A percentile compares a stretch with the other conserved stretches of the same genome.
These are phyloP conservation scores for Exidia glandulosa DNA, from an alignment of 768 basidiomycete genomes.

Conservation along the genomic window DNA sequence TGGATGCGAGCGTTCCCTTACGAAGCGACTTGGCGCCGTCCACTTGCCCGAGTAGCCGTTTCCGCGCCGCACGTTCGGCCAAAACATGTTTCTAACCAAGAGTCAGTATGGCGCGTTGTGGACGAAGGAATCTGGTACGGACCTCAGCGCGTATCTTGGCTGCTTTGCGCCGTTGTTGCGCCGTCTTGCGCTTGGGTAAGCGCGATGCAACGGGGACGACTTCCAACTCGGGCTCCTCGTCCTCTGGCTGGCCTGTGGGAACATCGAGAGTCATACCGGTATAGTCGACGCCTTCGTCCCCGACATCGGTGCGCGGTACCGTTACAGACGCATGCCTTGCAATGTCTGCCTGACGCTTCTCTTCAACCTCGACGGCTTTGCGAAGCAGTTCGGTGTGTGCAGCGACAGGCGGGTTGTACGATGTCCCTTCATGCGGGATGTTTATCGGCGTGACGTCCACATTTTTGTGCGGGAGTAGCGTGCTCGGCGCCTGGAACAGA, in stretches of 20 bases:
- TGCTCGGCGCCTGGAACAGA: conserved; percentile 35
- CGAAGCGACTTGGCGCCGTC: conserved; percentile 44
- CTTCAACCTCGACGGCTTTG: conserved; percentile 57
- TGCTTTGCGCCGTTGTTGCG: conserved; percentile 60
- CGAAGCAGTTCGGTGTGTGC: conserved; percentile 63
- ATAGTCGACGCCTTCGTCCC: conserved; percentile 20
- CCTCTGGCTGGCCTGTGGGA: conserved; percentile 19
- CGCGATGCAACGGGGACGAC: conserved; percentile 8
- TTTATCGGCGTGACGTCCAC: conserved; percentile 58
- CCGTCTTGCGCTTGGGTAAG: conserved; percentile 35
- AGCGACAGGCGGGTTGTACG: conserved; percentile 76
- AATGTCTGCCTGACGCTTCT: conserved; percentile 41
- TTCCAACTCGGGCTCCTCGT: conserved; percentile 14
- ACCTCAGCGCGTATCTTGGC: conserved; percentile 57
- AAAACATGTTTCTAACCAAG: conserved; percentile 50
- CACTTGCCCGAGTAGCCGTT: conserved; percentile 51
- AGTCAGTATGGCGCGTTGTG: conserved; percentile 2
- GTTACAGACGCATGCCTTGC: conserved; percentile 42
- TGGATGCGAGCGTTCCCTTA: conserved; percentile 27
- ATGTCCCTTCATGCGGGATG: conserved; percentile 71
- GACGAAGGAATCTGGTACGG: too few species aligned
- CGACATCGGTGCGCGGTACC: conserved; percentile 34
- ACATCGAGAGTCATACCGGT: conserved; percentile 58
- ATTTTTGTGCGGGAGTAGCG: conserved; percentile 32
- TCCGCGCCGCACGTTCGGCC: conserved; percentile 45